Base-by-base conservation (phyloP, 352 stramenopile species). In the Phytophthora boehmeriae region DNA sequence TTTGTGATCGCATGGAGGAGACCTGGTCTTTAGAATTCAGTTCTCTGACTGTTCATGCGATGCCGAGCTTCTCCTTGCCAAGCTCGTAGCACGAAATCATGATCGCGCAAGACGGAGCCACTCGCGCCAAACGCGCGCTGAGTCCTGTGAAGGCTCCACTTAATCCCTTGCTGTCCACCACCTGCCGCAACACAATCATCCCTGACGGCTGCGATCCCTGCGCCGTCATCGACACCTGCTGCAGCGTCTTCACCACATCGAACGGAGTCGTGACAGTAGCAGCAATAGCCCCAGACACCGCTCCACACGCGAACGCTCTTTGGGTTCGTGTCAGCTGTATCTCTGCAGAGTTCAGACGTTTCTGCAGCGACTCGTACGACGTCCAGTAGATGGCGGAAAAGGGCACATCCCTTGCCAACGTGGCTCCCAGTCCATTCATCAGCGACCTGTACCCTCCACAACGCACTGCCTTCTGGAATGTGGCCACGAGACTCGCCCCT, bases 381-480 rank as follows among this genome's bases (percentile, higher is more conserved):
- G 89, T 84, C 94, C 93, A 98, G 66, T 99, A 99, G 32, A 99
- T 91, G 0, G 90, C 95, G 8, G 79, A 96, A 63, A 99, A 99
- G 4, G 96, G 96, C 6, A 99, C 90, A 75, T 99, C 96, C 36
- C 96, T 80, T 32, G 90, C 92, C 36, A 99, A 72, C 9, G 94
- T 98, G 5, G 96, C 91, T 14, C 61, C 78, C 19, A 98, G 72
- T 16, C 96, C 96, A 27, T 83, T 79, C 63, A 96, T 86, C 8
- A 98, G 66, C 14, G 89, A 90, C 16, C 63, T 52, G 44, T 94
- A 78, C n/a, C 95, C 92, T 38, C 88, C 78, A 23, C 65, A 64
- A 13, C 71, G 71, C 19, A 92, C 76, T n/a, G 85, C 80, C 13
- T 75, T 60, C 19, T 70, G 66, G 44, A 94, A 90, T 22, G 71